Conservation (phyloP, 2,329 filamentous ascomycete genomes). For the Fusarium pseudograminearum region DNA sequence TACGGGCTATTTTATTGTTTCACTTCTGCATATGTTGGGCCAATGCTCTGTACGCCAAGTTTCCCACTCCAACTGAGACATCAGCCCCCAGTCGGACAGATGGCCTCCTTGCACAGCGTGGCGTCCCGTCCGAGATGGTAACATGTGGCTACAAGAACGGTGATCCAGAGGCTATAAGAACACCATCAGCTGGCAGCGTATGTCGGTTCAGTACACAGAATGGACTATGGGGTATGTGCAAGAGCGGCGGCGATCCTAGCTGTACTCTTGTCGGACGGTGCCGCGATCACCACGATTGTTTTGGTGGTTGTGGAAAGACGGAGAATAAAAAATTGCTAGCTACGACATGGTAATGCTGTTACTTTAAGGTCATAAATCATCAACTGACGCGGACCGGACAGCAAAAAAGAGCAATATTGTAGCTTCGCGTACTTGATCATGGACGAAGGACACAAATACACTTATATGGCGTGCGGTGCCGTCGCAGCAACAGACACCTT, state of each 20-base stretch:
- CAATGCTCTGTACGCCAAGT: background rate
- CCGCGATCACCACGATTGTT: constrained; percentile 50
- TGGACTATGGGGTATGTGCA: constrained; percentile 55
- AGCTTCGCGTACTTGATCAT: constrained; percentile 52
- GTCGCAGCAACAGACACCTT: constrained; percentile 45
- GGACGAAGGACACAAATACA: constrained; percentile 51
- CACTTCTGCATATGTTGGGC: constrained; percentile 13
- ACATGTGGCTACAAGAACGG: constrained; percentile 50
- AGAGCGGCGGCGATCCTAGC: constrained; percentile 11
- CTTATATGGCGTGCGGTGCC: constrained; percentile 53
- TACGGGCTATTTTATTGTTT: constrained; percentile 15
- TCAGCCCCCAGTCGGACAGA: constrained; percentile 1
- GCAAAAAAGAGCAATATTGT: constrained; percentile 43
- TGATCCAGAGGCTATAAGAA: constrained; percentile 43
- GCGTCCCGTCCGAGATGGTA: constrained; percentile 34
- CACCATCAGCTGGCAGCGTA: constrained; percentile 50
- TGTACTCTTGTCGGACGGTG: constrained; percentile 55
- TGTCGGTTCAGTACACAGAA: constrained; percentile 52
- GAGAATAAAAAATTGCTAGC: constrained; percentile 45
- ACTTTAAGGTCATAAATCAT: fast-evolving
- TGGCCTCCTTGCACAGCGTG: background rate
- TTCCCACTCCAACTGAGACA: constrained; percentile 24
- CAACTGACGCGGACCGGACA: background rate
- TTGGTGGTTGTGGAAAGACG: constrained; percentile 49
- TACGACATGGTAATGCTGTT: constrained; percentile 50